These are phyloP conservation scores for Xenosphaeropsis pyriputrescens DNA, from an alignment of 2,329 filamentous ascomycete genomes.

Conservation along the genomic window DNA sequence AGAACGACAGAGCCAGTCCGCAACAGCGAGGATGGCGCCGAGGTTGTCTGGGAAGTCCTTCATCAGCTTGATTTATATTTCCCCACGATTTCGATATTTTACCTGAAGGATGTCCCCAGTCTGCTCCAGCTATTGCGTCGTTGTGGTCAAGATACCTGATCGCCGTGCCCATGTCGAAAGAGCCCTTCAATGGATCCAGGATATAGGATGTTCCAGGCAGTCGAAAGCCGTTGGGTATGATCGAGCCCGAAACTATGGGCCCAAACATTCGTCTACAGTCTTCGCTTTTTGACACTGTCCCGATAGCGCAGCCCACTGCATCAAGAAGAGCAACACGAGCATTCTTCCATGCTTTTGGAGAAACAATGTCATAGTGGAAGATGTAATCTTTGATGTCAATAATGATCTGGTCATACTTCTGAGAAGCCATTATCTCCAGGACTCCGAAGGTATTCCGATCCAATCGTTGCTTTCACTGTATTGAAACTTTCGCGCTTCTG, in stretches of 20 bases:
- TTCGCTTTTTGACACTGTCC: slow-evolving; percentile 88
- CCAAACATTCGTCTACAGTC: slow-evolving; percentile 92
- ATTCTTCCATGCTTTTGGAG: slow-evolving; percentile 3
- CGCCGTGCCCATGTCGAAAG: slow-evolving; percentile 98
- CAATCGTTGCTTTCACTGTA: too few species aligned
- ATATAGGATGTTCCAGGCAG: slow-evolving; percentile 88
- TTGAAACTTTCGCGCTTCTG: too few species aligned
- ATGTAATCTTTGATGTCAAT: slow-evolving; percentile 8
- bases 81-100: too few species aligned
- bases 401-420: slow-evolving; percentile 8
- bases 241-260: slow-evolving; percentile 77
- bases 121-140: slow-evolving; percentile 96
- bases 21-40: slow-evolving; percentile 88
- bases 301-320: slow-evolving; percentile 89
- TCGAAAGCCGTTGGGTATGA: slow-evolving; percentile 81
- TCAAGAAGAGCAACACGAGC: slow-evolving; percentile 94
- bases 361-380: slow-evolving; percentile 5
- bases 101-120: slow-evolving; percentile 98
- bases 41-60: too few species aligned
- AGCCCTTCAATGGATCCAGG: slow-evolving; percentile 87
- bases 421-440: too few species aligned
- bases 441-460: too few species aligned
- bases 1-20: slow-evolving; percentile 94
- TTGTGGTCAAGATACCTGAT: slow-evolving; percentile 99
- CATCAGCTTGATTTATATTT: too few species aligned